Percentiles rank a stretch among this genome's conserved stretches.
Evolutionary conservation across 2,329 filamentous ascomycete genomes (phyloP).

Genomic region (Thelonectria discophora): DNA sequence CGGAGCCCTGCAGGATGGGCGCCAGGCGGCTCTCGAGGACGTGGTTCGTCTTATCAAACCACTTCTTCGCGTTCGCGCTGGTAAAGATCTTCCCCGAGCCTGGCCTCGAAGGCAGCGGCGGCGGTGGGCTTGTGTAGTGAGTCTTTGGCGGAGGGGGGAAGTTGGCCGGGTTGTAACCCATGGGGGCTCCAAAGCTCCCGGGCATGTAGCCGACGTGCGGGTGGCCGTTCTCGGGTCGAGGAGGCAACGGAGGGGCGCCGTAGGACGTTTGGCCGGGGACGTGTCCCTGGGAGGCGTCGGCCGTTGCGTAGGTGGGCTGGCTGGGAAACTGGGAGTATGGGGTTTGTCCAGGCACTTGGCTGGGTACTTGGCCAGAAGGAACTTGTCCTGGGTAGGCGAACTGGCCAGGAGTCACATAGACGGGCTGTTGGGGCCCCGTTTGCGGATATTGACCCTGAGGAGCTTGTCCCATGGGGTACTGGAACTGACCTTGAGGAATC

Average conservation of each 20-base stretch:
- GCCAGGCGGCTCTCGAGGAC: constrained; percentile 47
- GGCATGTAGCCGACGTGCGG: constrained; percentile 24
- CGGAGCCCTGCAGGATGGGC: constrained; percentile 41
- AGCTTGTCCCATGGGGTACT: constrained; percentile 7
- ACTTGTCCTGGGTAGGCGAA: neutral
- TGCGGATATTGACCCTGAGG: neutral
- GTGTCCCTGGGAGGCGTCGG: constrained; percentile 11
- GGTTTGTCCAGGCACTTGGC: constrained; percentile 20
- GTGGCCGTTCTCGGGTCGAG: constrained; percentile 38
- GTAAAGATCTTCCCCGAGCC: constrained; percentile 43
- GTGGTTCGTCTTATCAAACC: constrained; percentile 48
- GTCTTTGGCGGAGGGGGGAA: constrained; percentile 48
- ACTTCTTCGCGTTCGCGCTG: constrained; percentile 47
- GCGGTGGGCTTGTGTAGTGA: constrained; percentile 41
- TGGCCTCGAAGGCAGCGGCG: constrained; percentile 32
- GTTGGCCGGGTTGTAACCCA: constrained; percentile 36
- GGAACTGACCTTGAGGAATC: constrained; percentile 26
- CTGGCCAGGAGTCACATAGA: neutral
- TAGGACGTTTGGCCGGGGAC: constrained; percentile 25
- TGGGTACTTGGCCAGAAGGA: constrained; percentile 19
- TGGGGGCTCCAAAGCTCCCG: constrained; percentile 33
- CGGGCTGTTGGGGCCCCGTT: neutral
- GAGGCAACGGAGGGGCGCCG: constrained; percentile 40
- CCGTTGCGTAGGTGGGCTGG: constrained; percentile 35
- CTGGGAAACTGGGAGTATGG: constrained; percentile 30